Percentiles rank a stretch among this genome's conserved stretches.
Evolutionary conservation across 75 land plant species (phyloP).

Genomic region (Pinus tabuliformis): DNA sequence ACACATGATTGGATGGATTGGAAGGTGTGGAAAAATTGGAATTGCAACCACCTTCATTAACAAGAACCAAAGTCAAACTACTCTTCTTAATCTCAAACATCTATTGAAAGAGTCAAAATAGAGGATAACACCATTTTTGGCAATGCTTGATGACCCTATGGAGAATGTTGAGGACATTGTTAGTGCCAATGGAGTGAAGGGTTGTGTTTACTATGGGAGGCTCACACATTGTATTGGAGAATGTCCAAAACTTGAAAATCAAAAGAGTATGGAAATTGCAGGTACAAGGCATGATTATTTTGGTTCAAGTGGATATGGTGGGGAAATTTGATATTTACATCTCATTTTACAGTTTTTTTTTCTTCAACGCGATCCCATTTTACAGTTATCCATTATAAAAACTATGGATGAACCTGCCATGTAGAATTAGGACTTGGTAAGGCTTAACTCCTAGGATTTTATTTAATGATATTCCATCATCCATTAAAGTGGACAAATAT

Average conservation of each 20-base stretch:
- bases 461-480: no score
- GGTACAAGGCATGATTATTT: conserved; percentile 86
- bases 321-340: conserved; percentile 56
- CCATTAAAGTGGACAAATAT: no score
- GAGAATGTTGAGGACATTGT: conserved; percentile 78
- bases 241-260: conserved; percentile 91
- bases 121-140: conserved; percentile 83
- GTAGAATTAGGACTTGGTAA: no score
- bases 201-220: conserved; percentile 95
- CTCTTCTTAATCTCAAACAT: conserved; percentile 90
- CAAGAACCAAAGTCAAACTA: conserved; percentile 90
- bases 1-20: conserved; percentile 90
- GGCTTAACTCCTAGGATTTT: no score
- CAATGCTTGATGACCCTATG: conserved; percentile 88
- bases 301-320: conserved; percentile 90
- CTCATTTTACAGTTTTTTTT: no score
- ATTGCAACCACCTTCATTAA: conserved; percentile 95
- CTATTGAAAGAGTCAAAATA: conserved; percentile 91
- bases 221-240: conserved; percentile 87
- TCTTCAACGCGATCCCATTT: no score
- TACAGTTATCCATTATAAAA: neutral
- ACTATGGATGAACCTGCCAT: no score
- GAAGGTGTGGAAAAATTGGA: conserved; percentile 95
- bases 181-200: conserved; percentile 82
- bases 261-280: conserved; percentile 82